Evolutionary conservation across 2,329 filamentous ascomycete genomes (phyloP).

Genomic region (Graphiopsis chlorocephala): DNA sequence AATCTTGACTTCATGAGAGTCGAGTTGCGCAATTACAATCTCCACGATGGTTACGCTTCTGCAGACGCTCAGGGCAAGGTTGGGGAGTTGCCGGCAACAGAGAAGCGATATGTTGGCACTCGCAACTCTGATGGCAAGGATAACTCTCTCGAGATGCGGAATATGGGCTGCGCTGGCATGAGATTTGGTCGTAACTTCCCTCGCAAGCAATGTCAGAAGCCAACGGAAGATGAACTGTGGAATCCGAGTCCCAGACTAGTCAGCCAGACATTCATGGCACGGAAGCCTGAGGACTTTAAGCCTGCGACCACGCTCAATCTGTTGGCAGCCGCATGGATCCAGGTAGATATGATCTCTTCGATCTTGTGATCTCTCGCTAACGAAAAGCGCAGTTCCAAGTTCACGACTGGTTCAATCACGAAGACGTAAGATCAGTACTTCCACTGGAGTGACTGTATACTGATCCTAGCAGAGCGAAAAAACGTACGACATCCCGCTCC

Average conservation of each 20-base stretch:
- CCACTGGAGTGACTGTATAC: background rate
- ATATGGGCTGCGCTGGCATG: constrained; percentile 47
- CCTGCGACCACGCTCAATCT: constrained; percentile 47
- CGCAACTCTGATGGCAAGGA: constrained; percentile 47
- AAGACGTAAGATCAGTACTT: background rate
- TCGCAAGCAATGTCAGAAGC: constrained; percentile 37
- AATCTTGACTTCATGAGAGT: constrained; percentile 43
- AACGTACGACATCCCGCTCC: constrained; percentile 19
- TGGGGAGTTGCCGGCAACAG: constrained; percentile 29
- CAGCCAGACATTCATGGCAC: constrained; percentile 43
- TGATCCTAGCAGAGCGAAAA: constrained; percentile 17
- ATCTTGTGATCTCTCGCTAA: background rate
- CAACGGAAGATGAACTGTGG: constrained; percentile 42
- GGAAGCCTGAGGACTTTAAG: constrained; percentile 40
- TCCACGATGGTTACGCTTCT: constrained; percentile 44
- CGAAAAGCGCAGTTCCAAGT: constrained; percentile 42
- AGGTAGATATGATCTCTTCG: background rate
- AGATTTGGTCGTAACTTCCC: constrained; percentile 48
- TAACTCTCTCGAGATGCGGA: constrained; percentile 42
- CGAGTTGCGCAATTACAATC: constrained; percentile 45
- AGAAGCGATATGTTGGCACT: constrained; percentile 35
- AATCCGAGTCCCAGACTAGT: constrained; percentile 45
- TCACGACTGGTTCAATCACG: constrained; percentile 41
- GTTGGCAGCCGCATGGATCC: constrained; percentile 45
- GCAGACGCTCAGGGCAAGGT: constrained; percentile 38